Evolutionary conservation across 2,329 filamentous ascomycete species (phyloP), one percentile per base, ranked within the genome.

Genomic region (Cytospora schulzeri): DNA sequence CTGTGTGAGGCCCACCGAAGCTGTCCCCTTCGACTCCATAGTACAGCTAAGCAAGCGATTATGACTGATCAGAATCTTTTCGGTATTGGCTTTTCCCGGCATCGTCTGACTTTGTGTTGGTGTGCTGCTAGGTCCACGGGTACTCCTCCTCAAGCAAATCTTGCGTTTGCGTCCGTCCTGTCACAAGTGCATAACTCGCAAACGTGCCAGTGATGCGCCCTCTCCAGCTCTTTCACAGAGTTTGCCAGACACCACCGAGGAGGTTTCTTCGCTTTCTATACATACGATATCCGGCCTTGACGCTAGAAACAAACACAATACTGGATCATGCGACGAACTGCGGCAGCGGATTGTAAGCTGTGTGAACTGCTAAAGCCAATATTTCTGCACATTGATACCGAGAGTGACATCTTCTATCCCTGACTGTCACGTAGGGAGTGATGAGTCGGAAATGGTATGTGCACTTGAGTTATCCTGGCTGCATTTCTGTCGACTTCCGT

Each of bases 1-100:
- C 50, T 45, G 28, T 11, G 24, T 15, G 26, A 33, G 15, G 35
- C 48, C 48, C 31, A 51, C 45, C 26, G 51, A 35, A n/a, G 24
- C 31, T 29, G 28, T 35, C 14, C 51, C n/a, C 33, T 33, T 17
- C 4, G 6, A 35, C 35, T 48, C 35, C 35, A 48, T 54, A 11
- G 15, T 55, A 35, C 17, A 15, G n/a, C 51, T n/a, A 26, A 45
- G 58, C 19, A 55, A 41, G 38, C 38, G 38, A 61, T 61, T 54
- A 19, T 55, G 50, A 61, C 24, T 28, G 22, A 19, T 61, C 58
- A 61, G 59, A 61, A 48, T 19, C 28, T 4, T 19, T 24, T 48
- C n/a, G 33, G 33, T 15, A 4, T 38, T 22, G 38, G 38, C 26
- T 22, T 26, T n/a, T 24, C 33, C 51, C 35, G 51, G n/a, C 41